A percentile compares a stretch with the other conserved stretches of the same genome.
Evolutionary conservation across 208 protist species (phyloP).

Genomic region (Vickermania spadyakhi): DNA sequence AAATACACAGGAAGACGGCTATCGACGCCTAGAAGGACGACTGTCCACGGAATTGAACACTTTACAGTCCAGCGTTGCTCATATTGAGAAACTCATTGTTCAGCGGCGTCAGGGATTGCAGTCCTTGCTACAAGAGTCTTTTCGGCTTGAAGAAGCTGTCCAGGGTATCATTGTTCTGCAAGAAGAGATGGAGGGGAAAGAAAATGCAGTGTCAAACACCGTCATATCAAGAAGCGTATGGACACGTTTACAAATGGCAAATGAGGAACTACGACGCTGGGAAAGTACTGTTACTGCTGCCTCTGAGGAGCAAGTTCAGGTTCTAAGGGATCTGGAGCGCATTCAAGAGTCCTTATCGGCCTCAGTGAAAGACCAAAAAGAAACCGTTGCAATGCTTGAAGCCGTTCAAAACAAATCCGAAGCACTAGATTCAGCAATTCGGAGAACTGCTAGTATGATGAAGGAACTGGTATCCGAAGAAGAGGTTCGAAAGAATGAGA

Average conservation of each 20-base stretch:
- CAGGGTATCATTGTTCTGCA: constrained; percentile 23
- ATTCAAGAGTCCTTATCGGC: constrained; percentile 21
- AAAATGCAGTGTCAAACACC: constrained; percentile 28
- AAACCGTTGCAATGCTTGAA: constrained; percentile 28
- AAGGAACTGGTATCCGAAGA: constrained; percentile 4
- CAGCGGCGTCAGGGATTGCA: constrained; percentile 3
- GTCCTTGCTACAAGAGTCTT: constrained; percentile 13
- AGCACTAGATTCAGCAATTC: constrained; percentile 26
- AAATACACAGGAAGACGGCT: background rate
- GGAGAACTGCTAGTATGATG: constrained; percentile 28
- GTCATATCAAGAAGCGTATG: constrained; percentile 31
- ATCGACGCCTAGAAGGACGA: background rate
- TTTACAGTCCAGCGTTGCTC: background rate
- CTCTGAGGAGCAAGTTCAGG: constrained; percentile 18
- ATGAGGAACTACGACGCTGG: constrained; percentile 9
- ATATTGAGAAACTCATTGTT: background rate
- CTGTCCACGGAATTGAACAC: background rate
- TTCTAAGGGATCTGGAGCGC: constrained; percentile 22
- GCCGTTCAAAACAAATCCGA: constrained; percentile 21
- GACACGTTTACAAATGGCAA: constrained; percentile 16
- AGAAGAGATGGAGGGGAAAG: constrained; percentile 20
- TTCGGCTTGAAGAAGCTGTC: constrained; percentile 20
- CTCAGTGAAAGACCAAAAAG: constrained; percentile 27
- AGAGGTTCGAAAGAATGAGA: background rate
- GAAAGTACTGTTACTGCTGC: constrained; percentile 16